phyloP scores from a whole-genome alignment of 768 basidiomycete genomes.

The Boletus pseudo-olivaceus region DNA sequence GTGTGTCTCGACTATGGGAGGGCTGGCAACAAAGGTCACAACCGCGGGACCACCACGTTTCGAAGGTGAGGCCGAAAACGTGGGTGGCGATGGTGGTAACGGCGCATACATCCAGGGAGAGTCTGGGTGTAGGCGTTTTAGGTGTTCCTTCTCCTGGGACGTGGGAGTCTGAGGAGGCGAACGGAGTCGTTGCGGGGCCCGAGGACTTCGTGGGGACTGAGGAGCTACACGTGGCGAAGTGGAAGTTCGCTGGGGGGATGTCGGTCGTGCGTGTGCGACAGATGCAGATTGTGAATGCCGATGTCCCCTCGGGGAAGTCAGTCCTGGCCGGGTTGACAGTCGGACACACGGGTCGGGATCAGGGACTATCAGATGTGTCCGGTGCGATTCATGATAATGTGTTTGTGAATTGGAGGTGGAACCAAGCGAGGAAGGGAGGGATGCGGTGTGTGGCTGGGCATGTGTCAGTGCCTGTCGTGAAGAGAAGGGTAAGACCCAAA shows the following conservation, averaged over 20 bases:
- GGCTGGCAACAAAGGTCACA: slow-evolving; percentile 20
- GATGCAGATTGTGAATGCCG: slow-evolving; percentile 16
- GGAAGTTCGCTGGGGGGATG: slow-evolving; percentile 5
- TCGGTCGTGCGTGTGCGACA: slow-evolving; percentile 1
- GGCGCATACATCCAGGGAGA: slow-evolving; percentile 31
- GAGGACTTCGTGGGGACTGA: slow-evolving; percentile 17
- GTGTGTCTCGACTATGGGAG: slow-evolving; percentile 12
- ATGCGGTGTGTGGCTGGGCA: slow-evolving; percentile 24
- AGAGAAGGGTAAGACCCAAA: slow-evolving; percentile 11
- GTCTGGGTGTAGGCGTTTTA: slow-evolving; percentile 11
- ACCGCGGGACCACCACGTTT: slow-evolving; percentile 21
- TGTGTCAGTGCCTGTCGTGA: slow-evolving; percentile 18
- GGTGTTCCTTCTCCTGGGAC: slow-evolving; percentile 10
- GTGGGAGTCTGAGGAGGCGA: slow-evolving; percentile 24
- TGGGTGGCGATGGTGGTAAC: slow-evolving; percentile 29
- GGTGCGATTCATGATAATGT: slow-evolving; percentile 28
- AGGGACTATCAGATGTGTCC: slow-evolving; percentile 19
- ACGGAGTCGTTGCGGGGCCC: slow-evolving; percentile 10
- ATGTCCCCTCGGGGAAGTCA: neutral
- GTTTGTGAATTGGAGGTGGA: slow-evolving; percentile 25
- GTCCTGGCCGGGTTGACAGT: slow-evolving; percentile 3
- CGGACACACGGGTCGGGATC: slow-evolving; percentile 16
- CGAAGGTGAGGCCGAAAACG: slow-evolving; percentile 30
- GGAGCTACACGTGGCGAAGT: slow-evolving; percentile 5
- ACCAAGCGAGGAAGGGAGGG: slow-evolving; percentile 28